Evolutionary conservation across 1,284 basidiomycete genomes (phyloP).

Genomic region (Pseudomicrostroma phylloplanum): DNA sequence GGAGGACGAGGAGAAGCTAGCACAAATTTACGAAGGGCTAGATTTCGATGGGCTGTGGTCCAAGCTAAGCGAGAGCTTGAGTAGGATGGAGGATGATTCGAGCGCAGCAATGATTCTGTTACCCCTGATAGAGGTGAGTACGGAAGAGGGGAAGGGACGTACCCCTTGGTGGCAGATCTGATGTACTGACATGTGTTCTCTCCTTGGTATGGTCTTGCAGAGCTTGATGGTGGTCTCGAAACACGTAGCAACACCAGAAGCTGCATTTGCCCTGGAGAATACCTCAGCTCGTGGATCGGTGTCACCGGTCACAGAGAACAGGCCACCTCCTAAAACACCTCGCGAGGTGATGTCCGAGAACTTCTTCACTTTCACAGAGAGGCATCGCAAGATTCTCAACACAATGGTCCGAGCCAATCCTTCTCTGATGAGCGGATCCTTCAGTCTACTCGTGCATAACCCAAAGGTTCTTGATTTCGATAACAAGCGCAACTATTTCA

Average conservation of each 20-base stretch:
- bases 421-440: conserved; percentile 93
- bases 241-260: conserved; percentile 56
- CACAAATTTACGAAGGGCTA: conserved; percentile 46
- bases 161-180: neutral
- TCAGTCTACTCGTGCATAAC: conserved; percentile 91
- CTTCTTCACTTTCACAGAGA: conserved; percentile 89
- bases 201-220: conserved; percentile 9
- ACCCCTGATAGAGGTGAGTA: conserved; percentile 42
- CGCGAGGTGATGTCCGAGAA: conserved; percentile 61
- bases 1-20: conserved; percentile 51
- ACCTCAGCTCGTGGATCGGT: conserved; percentile 23
- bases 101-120: conserved; percentile 45
- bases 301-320: conserved; percentile 15
- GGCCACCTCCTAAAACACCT: conserved; percentile 21
- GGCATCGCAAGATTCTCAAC: conserved; percentile 89
- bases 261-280: conserved; percentile 16
- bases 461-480: conserved; percentile 97
- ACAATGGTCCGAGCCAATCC: conserved; percentile 97
- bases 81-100: conserved; percentile 41
- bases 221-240: conserved; percentile 94
- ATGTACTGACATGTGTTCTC: neutral
- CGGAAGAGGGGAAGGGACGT: neutral
- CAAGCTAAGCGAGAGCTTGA: conserved; percentile 40
- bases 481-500: conserved; percentile 99
- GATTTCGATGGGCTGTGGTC: conserved; percentile 43